Evolutionary conservation across 345 rosid genomes (phyloP).

Genomic region (Lepidium sativum): DNA sequence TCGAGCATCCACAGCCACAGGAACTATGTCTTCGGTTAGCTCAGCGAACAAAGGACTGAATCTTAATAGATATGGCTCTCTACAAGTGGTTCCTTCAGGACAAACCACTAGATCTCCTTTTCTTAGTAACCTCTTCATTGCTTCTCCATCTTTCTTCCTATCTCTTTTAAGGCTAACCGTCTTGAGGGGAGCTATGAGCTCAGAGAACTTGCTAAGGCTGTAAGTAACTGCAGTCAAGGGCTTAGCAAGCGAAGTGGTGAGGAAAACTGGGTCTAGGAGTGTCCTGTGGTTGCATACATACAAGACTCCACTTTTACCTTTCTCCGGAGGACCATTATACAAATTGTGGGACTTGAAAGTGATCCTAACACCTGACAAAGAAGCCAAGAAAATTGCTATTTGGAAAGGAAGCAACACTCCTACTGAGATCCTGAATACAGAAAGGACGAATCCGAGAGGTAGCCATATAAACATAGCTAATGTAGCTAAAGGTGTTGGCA

Average conservation of each 20-base stretch:
- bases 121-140: slow-evolving; percentile 54
- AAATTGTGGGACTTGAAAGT: slow-evolving; percentile 22
- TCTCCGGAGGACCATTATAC: slow-evolving; percentile 9
- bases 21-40: slow-evolving; percentile 74
- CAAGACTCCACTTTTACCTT: slow-evolving; percentile 50
- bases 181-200: slow-evolving; percentile 65
- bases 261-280: slow-evolving; percentile 79
- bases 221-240: slow-evolving; percentile 85
- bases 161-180: slow-evolving; percentile 79
- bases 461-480: slow-evolving; percentile 69
- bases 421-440: slow-evolving; percentile 49
- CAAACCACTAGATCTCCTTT: slow-evolving; percentile 87
- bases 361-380: slow-evolving; percentile 42
- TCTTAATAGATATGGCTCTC: slow-evolving; percentile 83
- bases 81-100: slow-evolving; percentile 95
- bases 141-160: slow-evolving; percentile 50
- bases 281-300: slow-evolving; percentile 89
- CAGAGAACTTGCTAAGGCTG: slow-evolving; percentile 84
- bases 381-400: slow-evolving; percentile 33
- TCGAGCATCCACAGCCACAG: slow-evolving; percentile 56
- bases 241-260: slow-evolving; percentile 45
- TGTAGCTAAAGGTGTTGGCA: slow-evolving; percentile 78
- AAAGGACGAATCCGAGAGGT: slow-evolving; percentile 54
- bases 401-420: slow-evolving; percentile 64
- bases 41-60: slow-evolving; percentile 91